These are phyloP conservation scores for Zygnema cylindricum DNA, from an alignment of 139 green algal genomes.

Conservation along the genomic window DNA sequence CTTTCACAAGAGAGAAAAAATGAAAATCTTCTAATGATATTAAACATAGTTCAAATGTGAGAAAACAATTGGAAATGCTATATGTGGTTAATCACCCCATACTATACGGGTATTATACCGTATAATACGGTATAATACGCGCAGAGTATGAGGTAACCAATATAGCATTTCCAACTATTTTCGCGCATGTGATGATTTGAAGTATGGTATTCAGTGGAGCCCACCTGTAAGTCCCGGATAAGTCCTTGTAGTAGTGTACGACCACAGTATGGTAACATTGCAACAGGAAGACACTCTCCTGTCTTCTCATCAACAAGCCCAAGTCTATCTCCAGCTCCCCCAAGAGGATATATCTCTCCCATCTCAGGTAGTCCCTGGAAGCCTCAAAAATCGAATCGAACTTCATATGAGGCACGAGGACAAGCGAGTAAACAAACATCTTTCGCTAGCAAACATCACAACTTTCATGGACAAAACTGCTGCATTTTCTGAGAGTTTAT, in stretches of 20 bases:
- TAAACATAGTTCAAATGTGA: too few relatives aligned
- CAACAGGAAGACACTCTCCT: conserved; percentile 88
- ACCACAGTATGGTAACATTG: conserved; percentile 93
- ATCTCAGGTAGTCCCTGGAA: conserved; percentile 80
- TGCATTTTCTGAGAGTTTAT: not conserved
- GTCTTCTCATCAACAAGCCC: conserved; percentile 84
- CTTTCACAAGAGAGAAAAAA: too few relatives aligned
- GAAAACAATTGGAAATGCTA: too few relatives aligned
- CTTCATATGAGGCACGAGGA: not conserved
- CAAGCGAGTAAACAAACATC: too few relatives aligned
- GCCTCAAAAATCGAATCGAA: conserved; percentile 55
- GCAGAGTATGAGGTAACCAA: too few relatives aligned
- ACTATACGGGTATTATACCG: too few relatives aligned
- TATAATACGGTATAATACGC: too few relatives aligned
- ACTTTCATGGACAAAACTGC: not conserved
- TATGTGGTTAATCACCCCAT: too few relatives aligned
- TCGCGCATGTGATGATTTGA: too few relatives aligned
- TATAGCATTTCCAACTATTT: too few relatives aligned
- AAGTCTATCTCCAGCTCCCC: conserved; percentile 91
- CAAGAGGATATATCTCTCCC: conserved; percentile 94
- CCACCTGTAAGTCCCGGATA: conserved; percentile 85
- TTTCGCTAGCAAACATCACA: not conserved
- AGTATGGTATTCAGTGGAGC: not conserved
- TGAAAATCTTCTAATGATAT: too few relatives aligned
- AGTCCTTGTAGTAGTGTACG: conserved; percentile 88